Evolutionary conservation across 1,139 yeast genomes (phyloP).

Genomic region (Debaryomyces udenii): DNA sequence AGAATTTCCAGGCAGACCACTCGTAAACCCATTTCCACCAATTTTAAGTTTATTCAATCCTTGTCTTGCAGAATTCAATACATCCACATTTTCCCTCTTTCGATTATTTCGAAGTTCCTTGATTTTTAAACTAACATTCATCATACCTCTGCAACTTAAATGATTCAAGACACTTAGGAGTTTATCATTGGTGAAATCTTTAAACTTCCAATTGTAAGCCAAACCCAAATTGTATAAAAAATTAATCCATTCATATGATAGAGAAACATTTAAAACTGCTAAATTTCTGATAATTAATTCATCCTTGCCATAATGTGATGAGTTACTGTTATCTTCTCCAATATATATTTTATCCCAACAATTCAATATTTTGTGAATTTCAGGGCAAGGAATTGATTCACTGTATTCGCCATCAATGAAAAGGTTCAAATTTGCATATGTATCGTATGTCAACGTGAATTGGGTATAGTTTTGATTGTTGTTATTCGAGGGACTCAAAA

Average conservation of each 20-base stretch:
- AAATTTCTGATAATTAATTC: conserved; percentile 41
- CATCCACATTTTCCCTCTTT: conserved; percentile 12
- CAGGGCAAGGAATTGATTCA: conserved; percentile 50
- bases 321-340: conserved; percentile 22
- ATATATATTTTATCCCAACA: conserved; percentile 45
- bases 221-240: conserved; percentile 41
- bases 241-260: conserved; percentile 43
- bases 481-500: conserved; percentile 17
- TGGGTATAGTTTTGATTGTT: conserved; percentile 34
- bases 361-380: conserved; percentile 28
- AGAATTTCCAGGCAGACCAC: conserved; percentile 14
- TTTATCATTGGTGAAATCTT: conserved; percentile 37
- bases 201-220: conserved; percentile 43
- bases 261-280: conserved; percentile 29
- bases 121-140: conserved; percentile 29
- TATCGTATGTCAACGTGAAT: conserved; percentile 42
- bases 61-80: background rate
- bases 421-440: conserved; percentile 38
- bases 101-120: conserved; percentile 23
- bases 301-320: conserved; percentile 14
- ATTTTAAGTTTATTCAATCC: background rate
- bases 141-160: conserved; percentile 29
- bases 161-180: conserved; percentile 35
- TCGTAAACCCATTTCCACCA: conserved; percentile 13
- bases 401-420: conserved; percentile 47